Base-by-base conservation (phyloP, 768 basidiomycete genomes). In the Dictyophora rubrovolvata region DNA sequence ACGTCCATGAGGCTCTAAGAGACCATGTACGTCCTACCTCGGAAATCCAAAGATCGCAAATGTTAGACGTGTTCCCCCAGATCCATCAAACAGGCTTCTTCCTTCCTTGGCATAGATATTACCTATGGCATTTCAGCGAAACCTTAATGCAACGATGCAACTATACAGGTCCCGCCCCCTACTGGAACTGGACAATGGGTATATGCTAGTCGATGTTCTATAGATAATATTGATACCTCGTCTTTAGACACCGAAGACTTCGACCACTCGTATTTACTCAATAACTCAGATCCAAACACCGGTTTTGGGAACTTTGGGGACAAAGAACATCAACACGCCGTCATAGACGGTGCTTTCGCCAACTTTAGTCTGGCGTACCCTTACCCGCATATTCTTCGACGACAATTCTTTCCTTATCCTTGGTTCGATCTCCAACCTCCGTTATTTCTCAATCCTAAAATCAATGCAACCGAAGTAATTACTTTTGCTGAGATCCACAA, bases 401-500 rank as follows among this genome's bases (percentile, higher is more conserved):
- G 73, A 9, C 70, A 69, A 53, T 74, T 66, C 64, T 70, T 69
- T 0, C 66, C 69, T 9, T 67, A 66, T 55, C 72, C 73, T n/a
- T 73, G 56, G 48, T 53, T 60, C 53, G 54, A 63, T 49, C 58
- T 61, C 12, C 33, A 60, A 16, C 59, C 64, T 33, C 18, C 50
- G 16, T 48, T 65, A 47, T 62, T 66, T 35, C 59, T 65, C 17
- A 59, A 71, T 21, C 65, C 63, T 9, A 10, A n/a, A 17, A 37
- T 61, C 48, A 48, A 61, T 18, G 71, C 66, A 18, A 72, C 70
- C 49, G 60, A 56, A 28, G 65, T 65, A 16, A 70, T 73, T 55
- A 66, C 66, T 3, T 56, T 63, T 1, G 37, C 55, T 7, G 65
- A 62, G 23, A 60, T 71, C 4, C 53, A 64, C 11, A 63, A 63